Evolutionary conservation across 768 basidiomycete species (phyloP).

Genomic region (Pisolithus albus): DNA sequence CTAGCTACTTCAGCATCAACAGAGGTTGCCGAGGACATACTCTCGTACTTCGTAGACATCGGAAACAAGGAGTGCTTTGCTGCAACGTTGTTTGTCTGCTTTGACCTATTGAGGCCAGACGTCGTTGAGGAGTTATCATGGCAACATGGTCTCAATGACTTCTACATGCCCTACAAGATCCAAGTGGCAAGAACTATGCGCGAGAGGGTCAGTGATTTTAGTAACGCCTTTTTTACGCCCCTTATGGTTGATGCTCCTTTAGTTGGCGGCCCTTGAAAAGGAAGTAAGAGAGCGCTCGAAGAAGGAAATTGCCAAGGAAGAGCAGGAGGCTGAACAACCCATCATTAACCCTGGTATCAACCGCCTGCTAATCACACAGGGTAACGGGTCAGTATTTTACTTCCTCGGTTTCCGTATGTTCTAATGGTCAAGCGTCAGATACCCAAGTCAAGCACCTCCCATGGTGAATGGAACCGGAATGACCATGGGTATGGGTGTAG

Average conservation of each 20-base stretch:
- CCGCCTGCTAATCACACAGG: conserved; percentile 65
- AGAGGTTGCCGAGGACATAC: conserved; percentile 89
- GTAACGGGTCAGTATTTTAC: conserved; percentile 43
- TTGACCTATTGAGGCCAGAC: conserved; percentile 91
- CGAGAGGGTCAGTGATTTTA: conserved; percentile 48
- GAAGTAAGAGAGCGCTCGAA: conserved; percentile 82
- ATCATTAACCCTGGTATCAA: conserved; percentile 81
- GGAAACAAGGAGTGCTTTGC: conserved; percentile 99
- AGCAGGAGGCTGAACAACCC: conserved; percentile 77
- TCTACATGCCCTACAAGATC: conserved; percentile 94
- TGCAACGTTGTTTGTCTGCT: conserved; percentile 83
- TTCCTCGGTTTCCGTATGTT: not conserved
- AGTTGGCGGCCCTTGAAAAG: conserved; percentile 79
- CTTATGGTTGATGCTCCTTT: conserved; percentile 7
- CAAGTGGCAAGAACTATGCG: conserved; percentile 78
- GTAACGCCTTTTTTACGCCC: not conserved
- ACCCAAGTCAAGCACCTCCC: conserved; percentile 57
- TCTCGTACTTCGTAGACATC: conserved; percentile 96
- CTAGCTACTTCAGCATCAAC: conserved; percentile 76
- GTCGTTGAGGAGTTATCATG: conserved; percentile 92
- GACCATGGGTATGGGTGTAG: conserved; percentile 20
- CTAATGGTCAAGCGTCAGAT: conserved; percentile 33
- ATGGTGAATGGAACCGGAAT: conserved; percentile 45
- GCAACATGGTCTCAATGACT: conserved; percentile 94
- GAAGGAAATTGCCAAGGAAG: conserved; percentile 84